Conservation (phyloP, 73 alveolate genomes). For the Blepharisma japonicum region DNA sequence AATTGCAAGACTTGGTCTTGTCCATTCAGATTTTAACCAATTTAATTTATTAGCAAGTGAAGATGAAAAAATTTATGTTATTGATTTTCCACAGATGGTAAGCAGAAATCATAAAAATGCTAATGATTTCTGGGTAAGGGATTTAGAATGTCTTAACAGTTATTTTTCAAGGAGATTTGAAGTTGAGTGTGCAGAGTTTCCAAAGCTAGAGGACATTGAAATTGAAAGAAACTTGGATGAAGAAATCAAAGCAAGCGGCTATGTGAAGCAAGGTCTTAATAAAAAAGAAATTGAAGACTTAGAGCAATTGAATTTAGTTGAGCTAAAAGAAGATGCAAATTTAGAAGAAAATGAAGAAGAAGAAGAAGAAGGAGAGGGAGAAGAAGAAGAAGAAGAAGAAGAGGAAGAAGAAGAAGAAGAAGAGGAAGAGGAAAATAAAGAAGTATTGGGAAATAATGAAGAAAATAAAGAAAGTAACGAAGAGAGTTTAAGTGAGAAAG, state of each 20-base stretch:
- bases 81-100: slow-evolving; percentile 97
- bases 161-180: slow-evolving; percentile 76
- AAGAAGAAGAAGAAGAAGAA: slow-evolving; percentile 30
- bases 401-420: slow-evolving; percentile 39
- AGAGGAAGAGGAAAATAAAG: slow-evolving; percentile 33
- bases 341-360: slow-evolving; percentile 33
- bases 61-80: slow-evolving; percentile 80
- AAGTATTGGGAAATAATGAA: not conserved
- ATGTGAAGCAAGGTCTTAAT: slow-evolving; percentile 50
- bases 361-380: slow-evolving; percentile 10
- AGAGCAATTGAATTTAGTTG: not conserved
- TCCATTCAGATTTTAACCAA: slow-evolving; percentile 98
- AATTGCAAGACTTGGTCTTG: slow-evolving; percentile 85
- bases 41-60: slow-evolving; percentile 84
- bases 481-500: slow-evolving; percentile 13
- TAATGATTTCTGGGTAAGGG: slow-evolving; percentile 74
- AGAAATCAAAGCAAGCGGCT: slow-evolving; percentile 77
- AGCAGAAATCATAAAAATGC: slow-evolving; percentile 84
- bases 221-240: slow-evolving; percentile 64
- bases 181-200: slow-evolving; percentile 56
- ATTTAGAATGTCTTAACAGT: slow-evolving; percentile 84
- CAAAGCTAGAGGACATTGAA: slow-evolving; percentile 67
- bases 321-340: slow-evolving; percentile 18
- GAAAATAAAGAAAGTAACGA: slow-evolving; percentile 21
- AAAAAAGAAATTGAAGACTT: slow-evolving; percentile 34